Base-by-base conservation (phyloP, 768 basidiomycete species). In the Cyathus striatus region DNA sequence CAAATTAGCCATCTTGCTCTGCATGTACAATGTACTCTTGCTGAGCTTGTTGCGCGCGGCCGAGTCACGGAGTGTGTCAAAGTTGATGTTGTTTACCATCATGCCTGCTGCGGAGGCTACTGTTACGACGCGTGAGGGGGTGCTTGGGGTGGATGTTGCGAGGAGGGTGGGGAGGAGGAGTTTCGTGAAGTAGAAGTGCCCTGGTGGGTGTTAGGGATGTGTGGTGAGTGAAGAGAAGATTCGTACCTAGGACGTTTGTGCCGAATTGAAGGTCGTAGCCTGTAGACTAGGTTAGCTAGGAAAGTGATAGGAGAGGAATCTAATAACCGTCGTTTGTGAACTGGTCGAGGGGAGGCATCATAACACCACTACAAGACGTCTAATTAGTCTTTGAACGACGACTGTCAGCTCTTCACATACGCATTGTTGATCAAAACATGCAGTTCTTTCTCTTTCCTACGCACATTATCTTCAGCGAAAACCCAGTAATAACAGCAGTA, bases 211-310 rank as follows among this genome's bases (percentile, higher is more conserved):
- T 10, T 1, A 18, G 20, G 20, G 9, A 9, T 14, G 35, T 13
- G 9, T 36, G 13, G 9, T 2, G 35, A 36, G 9, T 2, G 9
- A 36, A 14, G 10, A 30, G 27, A 18, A 18, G 35, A 18, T 13
- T 21, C 33, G n/a, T 17, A 22, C 33, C 16, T 36, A 47, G n/a
- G 20, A 48, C 16, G n/a, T 13, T 21, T 30, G 42, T 36, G 20
- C 20, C 13, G 9, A 36, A 13, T 36, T 36, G 35, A 18, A 36
- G 35, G 20, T 36, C 35, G 20, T 36, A 18, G 9, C 35, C n/a
- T n/a, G n/a, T n/a, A n/a, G n/a, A n/a, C n/a, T n/a, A n/a, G n/a
- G n/a, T n/a, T n/a, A n/a, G n/a, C n/a, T n/a, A n/a, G n/a, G n/a
- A n/a, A n/a, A n/a, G n/a, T n/a, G n/a, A n/a, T n/a, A n/a, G n/a